Conservation (phyloP, 352 stramenopile genomes). For the Phytophthora pluvialis region DNA sequence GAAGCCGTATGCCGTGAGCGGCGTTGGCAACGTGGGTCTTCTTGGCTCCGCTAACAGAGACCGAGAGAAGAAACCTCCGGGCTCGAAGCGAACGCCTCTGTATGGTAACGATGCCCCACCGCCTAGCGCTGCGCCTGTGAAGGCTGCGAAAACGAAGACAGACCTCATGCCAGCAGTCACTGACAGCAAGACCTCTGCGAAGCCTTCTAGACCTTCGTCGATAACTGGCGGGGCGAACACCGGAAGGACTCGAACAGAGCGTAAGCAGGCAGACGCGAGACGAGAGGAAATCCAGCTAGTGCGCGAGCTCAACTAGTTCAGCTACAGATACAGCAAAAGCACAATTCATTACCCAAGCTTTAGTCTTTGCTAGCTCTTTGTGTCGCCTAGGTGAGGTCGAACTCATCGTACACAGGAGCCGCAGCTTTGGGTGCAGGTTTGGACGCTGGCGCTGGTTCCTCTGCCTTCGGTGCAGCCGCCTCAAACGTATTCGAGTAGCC, state of each 20-base stretch:
- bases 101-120: conserved; percentile 22
- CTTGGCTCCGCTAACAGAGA: conserved; percentile 22
- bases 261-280: conserved; percentile 49
- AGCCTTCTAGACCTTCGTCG: conserved; percentile 14
- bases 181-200: conserved; percentile 6
- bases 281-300: conserved; percentile 69
- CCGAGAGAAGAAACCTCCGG: conserved; percentile 36
- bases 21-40: conserved; percentile 70
- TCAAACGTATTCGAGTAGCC: conserved; percentile 28
- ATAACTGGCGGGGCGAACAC: conserved; percentile 8
- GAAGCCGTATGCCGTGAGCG: conserved; percentile 52
- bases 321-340: conserved; percentile 21
- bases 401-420: conserved; percentile 61
- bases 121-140: conserved; percentile 18
- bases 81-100: conserved; percentile 21
- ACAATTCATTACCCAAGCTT: conserved; percentile 27
- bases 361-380: conserved; percentile 5
- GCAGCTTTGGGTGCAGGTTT: conserved; percentile 24
- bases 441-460: conserved; percentile 14
- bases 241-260: conserved; percentile 39
- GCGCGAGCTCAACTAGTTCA: conserved; percentile 46
- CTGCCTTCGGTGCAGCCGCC: conserved; percentile 25
- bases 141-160: conserved; percentile 32
- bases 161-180: conserved; percentile 31
- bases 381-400: conserved; percentile 72